Base-by-base conservation (phyloP, 2,329 filamentous ascomycete genomes). In the Cordyceps cicadae region DNA sequence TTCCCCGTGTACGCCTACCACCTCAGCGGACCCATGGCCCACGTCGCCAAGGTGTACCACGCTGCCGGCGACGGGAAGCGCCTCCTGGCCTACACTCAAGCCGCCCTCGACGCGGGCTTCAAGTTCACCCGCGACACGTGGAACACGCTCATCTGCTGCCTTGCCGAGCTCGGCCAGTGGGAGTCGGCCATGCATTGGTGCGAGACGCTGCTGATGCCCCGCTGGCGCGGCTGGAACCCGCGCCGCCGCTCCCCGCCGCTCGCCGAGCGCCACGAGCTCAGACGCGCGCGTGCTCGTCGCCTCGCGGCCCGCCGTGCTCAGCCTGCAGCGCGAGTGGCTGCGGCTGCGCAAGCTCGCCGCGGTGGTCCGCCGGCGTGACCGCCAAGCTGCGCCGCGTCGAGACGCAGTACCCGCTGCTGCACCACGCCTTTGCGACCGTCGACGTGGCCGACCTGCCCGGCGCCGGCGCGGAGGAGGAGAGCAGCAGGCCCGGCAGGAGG, bases 121-220 rank as follows among this genome's bases (percentile, higher is more conserved):
- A 76, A 77, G 32, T 74, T 97, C 61, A 87, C 90, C 68, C 87
- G 83, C 70, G 81, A 81, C 67, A 92, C 90, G 66, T 96, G 91
- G 91, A 94, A 96, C 70, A 79, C 82, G 55, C 86, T 89, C 64
- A 81, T 96, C 60, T 84, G 88, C 67, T 74, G 80, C 55, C 83
- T 97, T 32, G 83, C 85, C 26, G 76, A 79, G 15, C 78, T 85
- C 59, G 79, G 81, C 51, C 78, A 81, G 51, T 81, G 82, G 67
- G 74, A 83, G 53, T 79, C 87, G 21, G 92, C 92, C 43, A 96
- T 94, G 73, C 70, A 76, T 24, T 74, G 87, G 56, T 93, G 89
- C 70, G 93, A 97, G 75, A 75, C 79, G 29, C 83, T 85, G 63
- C 85, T 97, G 60, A 95, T 96, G 82, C 80, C 83, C 1, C 79